Percentiles rank a stretch among this genome's conserved stretches.
phyloP scores from a whole-genome alignment of 257 asterid species.

The Haberlea rhodopensis region DNA sequence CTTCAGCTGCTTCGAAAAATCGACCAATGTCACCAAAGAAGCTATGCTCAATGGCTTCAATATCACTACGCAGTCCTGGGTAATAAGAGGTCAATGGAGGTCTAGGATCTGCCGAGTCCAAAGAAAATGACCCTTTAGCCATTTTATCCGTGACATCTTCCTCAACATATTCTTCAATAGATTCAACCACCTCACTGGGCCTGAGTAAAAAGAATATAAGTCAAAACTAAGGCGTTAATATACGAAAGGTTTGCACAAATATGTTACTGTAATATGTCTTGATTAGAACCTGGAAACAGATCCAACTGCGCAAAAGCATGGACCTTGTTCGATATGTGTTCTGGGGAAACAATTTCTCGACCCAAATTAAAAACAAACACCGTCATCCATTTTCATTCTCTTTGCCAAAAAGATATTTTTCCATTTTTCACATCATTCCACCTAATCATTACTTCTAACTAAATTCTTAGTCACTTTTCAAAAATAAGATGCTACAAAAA shows the following conservation, averaged over 20 bases:
- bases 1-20: constrained; percentile 60
- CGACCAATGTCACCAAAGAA: constrained; percentile 42
- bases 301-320: neutral
- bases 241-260: neutral
- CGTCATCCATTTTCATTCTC: neutral
- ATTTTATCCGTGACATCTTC: constrained; percentile 81
- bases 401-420: neutral
- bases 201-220: constrained; percentile 34
- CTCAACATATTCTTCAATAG: constrained; percentile 71
- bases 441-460: neutral
- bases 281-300: neutral
- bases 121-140: constrained; percentile 43
- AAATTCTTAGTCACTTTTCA: neutral
- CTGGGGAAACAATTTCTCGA: neutral
- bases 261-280: no score
- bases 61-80: constrained; percentile 69
- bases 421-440: neutral
- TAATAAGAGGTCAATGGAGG: constrained; percentile 33
- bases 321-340: neutral
- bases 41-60: constrained; percentile 65
- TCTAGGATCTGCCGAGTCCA: constrained; percentile 34
- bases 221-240: neutral
- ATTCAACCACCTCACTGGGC: constrained; percentile 78
- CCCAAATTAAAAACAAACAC: no score
- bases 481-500: no score